Percentiles rank a stretch among this genome's conserved stretches.
Evolutionary conservation across 352 stramenopile genomes (phyloP).

Genomic region (Thalassiosira mediterranea): DNA sequence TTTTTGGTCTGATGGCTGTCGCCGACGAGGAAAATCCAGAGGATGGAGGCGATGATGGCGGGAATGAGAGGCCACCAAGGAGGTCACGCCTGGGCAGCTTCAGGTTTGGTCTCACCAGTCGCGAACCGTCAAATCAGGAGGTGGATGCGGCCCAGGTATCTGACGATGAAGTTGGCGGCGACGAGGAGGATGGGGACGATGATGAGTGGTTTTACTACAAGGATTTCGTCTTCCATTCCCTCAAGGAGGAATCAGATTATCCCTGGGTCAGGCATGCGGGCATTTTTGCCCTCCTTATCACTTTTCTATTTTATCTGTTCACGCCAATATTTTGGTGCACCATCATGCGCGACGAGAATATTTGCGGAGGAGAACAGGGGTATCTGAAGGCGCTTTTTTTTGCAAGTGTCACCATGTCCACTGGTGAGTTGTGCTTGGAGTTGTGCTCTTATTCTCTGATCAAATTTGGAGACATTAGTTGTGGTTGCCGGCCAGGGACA

Average conservation of each 20-base stretch:
- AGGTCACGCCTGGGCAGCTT: too few species aligned
- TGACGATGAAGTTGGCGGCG: not conserved
- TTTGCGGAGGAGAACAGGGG: slow-evolving; percentile 6
- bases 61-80: slow-evolving; percentile 3
- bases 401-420: slow-evolving; percentile 64
- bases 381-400: slow-evolving; percentile 65
- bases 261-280: slow-evolving; percentile 23
- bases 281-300: slow-evolving; percentile 28
- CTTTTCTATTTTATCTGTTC: slow-evolving; percentile 39
- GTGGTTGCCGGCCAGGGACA: too few species aligned
- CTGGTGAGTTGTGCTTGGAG: too few species aligned
- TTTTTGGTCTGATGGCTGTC: not conserved
- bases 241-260: slow-evolving; percentile 27
- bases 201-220: slow-evolving; percentile 56
- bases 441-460: too few species aligned
- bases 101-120: not conserved
- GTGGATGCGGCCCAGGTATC: not conserved
- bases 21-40: too few species aligned
- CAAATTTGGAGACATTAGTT: too few species aligned
- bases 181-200: not conserved
- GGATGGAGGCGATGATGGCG: not conserved
- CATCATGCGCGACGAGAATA: slow-evolving; percentile 47
- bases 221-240: slow-evolving; percentile 59
- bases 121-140: not conserved
- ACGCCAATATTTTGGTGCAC: slow-evolving; percentile 55